Percentiles rank a stretch among this genome's conserved stretches.
phyloP scores from a whole-genome alignment of 1,139 yeast genomes.

The Yamadazyma songkhlaensis region DNA sequence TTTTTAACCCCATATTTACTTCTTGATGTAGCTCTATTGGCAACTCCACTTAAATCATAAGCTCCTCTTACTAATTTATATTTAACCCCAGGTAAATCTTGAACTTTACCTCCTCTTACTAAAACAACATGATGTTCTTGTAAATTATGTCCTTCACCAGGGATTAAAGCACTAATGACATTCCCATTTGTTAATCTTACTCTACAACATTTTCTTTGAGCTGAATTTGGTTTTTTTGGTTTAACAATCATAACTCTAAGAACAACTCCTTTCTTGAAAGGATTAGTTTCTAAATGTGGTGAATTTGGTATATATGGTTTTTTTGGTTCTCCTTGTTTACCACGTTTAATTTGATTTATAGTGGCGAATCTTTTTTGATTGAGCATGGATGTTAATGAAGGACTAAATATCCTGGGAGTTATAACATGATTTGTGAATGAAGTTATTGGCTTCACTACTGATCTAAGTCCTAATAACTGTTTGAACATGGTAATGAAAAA shows the following conservation, averaged over 20 bases:
- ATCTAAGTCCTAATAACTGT: conserved; percentile 10
- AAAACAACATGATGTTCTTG: conserved; percentile 97
- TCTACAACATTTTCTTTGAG: conserved; percentile 95
- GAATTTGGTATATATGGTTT: conserved; percentile 51
- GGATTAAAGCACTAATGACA: conserved; percentile 87
- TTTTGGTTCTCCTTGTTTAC: conserved; percentile 56
- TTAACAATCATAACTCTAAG: conserved; percentile 89
- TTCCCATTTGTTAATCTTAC: conserved; percentile 91
- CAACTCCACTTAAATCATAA: conserved; percentile 91
- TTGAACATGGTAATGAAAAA: conserved; percentile 15
- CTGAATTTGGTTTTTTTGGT: conserved; percentile 98
- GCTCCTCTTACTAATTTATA: conserved; percentile 94
- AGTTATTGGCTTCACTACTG: conserved; percentile 5
- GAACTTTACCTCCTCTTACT: conserved; percentile 96
- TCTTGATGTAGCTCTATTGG: conserved; percentile 85
- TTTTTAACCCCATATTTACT: conserved; percentile 93
- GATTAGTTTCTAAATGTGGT: conserved; percentile 79
- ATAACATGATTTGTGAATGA: conserved; percentile 8
- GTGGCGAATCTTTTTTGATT: conserved; percentile 53
- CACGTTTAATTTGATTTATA: conserved; percentile 68
- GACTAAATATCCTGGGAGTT: not conserved
- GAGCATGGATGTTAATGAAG: not conserved
- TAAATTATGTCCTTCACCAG: conserved; percentile 98
- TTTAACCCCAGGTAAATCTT: conserved; percentile 97
- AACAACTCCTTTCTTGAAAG: conserved; percentile 92